A percentile compares a stretch with the other conserved stretches of the same genome.
Evolutionary conservation across 2,329 filamentous ascomycete species (phyloP).

Genomic region (Sarocladium brachiariae): DNA sequence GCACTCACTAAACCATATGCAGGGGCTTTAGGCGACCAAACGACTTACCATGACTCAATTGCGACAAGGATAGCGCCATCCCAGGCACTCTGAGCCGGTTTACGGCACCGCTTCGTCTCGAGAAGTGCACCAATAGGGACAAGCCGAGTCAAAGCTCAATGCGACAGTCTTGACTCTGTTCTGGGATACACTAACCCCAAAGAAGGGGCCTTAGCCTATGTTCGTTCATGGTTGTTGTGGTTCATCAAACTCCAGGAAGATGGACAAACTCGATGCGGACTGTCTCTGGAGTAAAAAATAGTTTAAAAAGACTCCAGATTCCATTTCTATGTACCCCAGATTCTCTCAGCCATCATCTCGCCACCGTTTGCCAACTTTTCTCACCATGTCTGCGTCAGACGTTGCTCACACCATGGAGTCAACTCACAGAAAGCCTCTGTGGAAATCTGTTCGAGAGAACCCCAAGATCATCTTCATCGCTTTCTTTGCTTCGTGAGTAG

Average conservation of each 20-base stretch:
- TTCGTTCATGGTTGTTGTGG: not conserved
- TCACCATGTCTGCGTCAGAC: not conserved
- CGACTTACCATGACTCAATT: not conserved
- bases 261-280: not conserved
- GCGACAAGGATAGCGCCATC: too few relatives aligned
- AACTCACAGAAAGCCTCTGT: conserved; percentile 10
- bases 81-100: too few relatives aligned
- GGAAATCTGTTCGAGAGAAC: conserved; percentile 25
- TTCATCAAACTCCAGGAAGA: not conserved
- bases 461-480: conserved; percentile 32
- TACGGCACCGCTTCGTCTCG: too few relatives aligned
- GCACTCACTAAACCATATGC: not conserved
- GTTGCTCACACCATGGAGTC: not conserved
- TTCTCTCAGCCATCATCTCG: not conserved
- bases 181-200: not conserved
- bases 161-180: not conserved
- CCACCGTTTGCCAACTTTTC: not conserved
- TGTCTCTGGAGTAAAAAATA: not conserved
- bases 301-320: conserved; percentile 1
- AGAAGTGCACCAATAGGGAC: too few relatives aligned
- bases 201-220: not conserved
- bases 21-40: not conserved
- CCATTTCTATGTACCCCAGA: not conserved
- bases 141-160: too few relatives aligned
- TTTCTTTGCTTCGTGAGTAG: conserved; percentile 31